Evolutionary conservation across 768 basidiomycete genomes (phyloP), one percentile per base, ranked within the genome.

Genomic region (Mycena vitilis): DNA sequence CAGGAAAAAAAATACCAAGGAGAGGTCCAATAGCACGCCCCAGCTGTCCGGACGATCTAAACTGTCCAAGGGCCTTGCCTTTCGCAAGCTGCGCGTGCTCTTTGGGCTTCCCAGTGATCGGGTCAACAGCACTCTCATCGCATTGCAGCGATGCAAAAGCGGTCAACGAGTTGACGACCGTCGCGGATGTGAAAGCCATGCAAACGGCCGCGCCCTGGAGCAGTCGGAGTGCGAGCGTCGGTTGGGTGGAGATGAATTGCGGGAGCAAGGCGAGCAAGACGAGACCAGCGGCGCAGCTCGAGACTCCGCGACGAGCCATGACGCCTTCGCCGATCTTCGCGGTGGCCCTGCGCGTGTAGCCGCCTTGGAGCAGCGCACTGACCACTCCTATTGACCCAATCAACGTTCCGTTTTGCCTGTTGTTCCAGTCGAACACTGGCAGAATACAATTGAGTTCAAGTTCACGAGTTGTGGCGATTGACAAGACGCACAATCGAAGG

Each of bases 101-200:
- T 69, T 82, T 80, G 11, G 85, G 78, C 75, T 92, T 89, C 11
- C 88, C 88, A 0, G 87, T 89, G 45, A 83, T 83, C 11, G 81
- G 78, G 74, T 91, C 88, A 18, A 86, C 77, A 15, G 79, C 79
- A 13, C 79, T 85, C 36, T 95, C 94, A 75, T 97, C 94, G 70
- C 95, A 96, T 79, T 96, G 95, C 71, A 96, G 77, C 16, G 95
- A 96, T 12, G 96, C 97, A 70, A 91, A 89, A 30, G 96, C 91
- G 44, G 95, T 99, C 71, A 99, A 83, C 11, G 94, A 89, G 75
- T 93, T 98, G 69, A 99, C 97, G 57, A 98, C 96, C 1, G 95
- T 98, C 6, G 97, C 96, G 68, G 91, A 93, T 6, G 97, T 98
- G 82, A 95, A 98, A 5, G 95, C 95, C 80, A 98, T 85, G 74